Evolutionary conservation across 331 rosid genomes (phyloP).

Genomic region (Acacia pycnantha): DNA sequence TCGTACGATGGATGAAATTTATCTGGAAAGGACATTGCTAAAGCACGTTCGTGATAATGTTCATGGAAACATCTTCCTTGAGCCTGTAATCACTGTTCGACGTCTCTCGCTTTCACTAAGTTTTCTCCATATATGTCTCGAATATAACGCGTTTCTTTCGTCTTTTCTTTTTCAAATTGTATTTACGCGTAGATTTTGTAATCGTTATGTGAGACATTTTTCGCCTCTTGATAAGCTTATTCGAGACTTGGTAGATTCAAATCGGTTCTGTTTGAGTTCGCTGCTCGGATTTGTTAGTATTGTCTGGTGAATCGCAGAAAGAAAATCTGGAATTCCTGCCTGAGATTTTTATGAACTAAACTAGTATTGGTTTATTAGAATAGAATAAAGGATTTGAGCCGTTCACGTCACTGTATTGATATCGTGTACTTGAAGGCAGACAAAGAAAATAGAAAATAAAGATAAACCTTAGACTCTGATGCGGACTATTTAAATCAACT

Average conservation of each 20-base stretch:
- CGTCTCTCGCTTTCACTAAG: neutral
- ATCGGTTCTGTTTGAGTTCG: slow-evolving; percentile 14
- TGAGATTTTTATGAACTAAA: neutral
- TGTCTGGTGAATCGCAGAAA: slow-evolving; percentile 6
- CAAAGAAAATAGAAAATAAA: neutral
- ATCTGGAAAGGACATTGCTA: slow-evolving; percentile 36
- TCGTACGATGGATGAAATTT: slow-evolving; percentile 14
- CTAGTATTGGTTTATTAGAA: neutral
- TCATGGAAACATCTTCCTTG: slow-evolving; percentile 66
- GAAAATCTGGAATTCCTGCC: neutral
- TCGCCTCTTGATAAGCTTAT: neutral
- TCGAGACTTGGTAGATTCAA: neutral
- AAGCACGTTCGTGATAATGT: slow-evolving; percentile 72
- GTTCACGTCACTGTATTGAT: slow-evolving; percentile 4
- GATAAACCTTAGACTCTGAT: neutral
- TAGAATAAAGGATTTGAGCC: neutral
- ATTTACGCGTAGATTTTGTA: neutral
- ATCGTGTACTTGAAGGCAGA: neutral
- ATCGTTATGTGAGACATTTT: neutral
- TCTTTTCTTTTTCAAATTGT: neutral
- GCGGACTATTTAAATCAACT: neutral
- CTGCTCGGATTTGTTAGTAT: neutral
- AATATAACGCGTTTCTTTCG: slow-evolving; percentile 3
- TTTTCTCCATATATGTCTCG: neutral
- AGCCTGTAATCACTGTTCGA: slow-evolving; percentile 44